Percentiles rank a stretch among this genome's conserved stretches.
These are phyloP conservation scores for Chamaecyparis obtusa DNA, from an alignment of 75 land plant genomes.

Conservation along the genomic window DNA sequence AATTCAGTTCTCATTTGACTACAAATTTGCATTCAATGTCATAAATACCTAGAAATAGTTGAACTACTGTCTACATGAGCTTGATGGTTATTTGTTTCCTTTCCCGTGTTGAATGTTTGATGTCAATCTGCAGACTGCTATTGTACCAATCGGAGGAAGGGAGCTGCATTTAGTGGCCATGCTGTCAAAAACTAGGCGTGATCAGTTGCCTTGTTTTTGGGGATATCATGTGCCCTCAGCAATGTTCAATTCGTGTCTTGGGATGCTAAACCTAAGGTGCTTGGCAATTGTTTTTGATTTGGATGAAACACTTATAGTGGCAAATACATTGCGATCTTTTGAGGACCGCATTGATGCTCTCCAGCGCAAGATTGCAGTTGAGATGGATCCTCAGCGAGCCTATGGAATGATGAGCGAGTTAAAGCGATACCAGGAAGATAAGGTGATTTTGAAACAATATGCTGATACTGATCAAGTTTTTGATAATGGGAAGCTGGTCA, in stretches of 20 bases:
- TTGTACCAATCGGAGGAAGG: conserved; percentile 58
- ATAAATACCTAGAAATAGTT: neutral
- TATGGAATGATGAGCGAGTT: conserved; percentile 64
- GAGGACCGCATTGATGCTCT: conserved; percentile 88
- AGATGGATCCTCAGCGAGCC: conserved; percentile 51
- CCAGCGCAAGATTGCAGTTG: conserved; percentile 47
- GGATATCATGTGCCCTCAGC: conserved; percentile 61
- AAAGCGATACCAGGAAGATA: conserved; percentile 58
- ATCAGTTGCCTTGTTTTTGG: conserved; percentile 85
- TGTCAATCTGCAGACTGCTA: conserved; percentile 66
- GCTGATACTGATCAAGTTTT: conserved; percentile 44
- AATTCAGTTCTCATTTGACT: neutral
- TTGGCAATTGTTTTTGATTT: conserved; percentile 92
- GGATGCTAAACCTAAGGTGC: conserved; percentile 91
- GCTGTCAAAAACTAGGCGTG: conserved; percentile 43
- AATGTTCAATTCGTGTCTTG: conserved; percentile 69
- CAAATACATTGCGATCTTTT: conserved; percentile 93
- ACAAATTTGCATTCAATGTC: neutral
- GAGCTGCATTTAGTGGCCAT: conserved; percentile 95
- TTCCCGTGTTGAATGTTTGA: neutral
- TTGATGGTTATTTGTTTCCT: neutral
- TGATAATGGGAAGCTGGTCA: conserved; percentile 52
- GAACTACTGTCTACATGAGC: neutral
- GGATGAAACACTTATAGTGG: conserved; percentile 98
- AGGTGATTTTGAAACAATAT: conserved; percentile 45